Conservation (phyloP, 2,329 filamentous ascomycete genomes). For the Paraphoma sp. region DNA sequence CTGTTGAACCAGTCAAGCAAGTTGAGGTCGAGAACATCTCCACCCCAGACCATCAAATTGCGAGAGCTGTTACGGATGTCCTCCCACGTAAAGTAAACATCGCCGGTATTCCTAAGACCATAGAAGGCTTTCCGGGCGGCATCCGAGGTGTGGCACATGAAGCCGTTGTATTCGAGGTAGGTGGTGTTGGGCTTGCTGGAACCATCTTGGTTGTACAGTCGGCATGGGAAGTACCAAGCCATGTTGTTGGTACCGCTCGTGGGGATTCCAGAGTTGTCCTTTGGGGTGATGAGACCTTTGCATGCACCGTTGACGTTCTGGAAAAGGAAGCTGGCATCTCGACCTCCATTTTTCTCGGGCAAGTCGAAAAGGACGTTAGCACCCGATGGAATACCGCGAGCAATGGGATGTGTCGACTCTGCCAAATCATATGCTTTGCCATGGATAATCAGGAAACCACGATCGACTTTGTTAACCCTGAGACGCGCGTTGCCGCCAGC, state of each 20-base stretch:
- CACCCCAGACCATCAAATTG: conserved; percentile 93
- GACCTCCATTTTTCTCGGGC: conserved; percentile 80
- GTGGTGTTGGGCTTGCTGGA: conserved; percentile 79
- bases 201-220: conserved; percentile 90
- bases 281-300: conserved; percentile 83
- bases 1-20: conserved; percentile 90
- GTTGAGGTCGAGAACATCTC: conserved; percentile 88
- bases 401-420: conserved; percentile 77
- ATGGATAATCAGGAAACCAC: conserved; percentile 95
- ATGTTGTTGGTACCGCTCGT: conserved; percentile 73
- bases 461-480: conserved; percentile 79
- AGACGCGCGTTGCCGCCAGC: conserved; percentile 70
- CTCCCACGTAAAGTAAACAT: conserved; percentile 96
- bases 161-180: conserved; percentile 78
- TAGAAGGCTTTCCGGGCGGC: conserved; percentile 78
- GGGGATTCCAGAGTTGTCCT: conserved; percentile 76
- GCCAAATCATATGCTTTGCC: conserved; percentile 87
- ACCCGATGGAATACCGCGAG: conserved; percentile 74
- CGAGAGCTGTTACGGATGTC: conserved; percentile 88
- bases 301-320: conserved; percentile 98
- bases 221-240: conserved; percentile 97
- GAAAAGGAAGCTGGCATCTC: conserved; percentile 95
- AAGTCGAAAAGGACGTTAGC: conserved; percentile 88
- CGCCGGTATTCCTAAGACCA: conserved; percentile 70
- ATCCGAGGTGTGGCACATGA: conserved; percentile 83